These are phyloP conservation scores for Scutellaria minor DNA, from an alignment of 257 asterid species.

Conservation along the genomic window DNA sequence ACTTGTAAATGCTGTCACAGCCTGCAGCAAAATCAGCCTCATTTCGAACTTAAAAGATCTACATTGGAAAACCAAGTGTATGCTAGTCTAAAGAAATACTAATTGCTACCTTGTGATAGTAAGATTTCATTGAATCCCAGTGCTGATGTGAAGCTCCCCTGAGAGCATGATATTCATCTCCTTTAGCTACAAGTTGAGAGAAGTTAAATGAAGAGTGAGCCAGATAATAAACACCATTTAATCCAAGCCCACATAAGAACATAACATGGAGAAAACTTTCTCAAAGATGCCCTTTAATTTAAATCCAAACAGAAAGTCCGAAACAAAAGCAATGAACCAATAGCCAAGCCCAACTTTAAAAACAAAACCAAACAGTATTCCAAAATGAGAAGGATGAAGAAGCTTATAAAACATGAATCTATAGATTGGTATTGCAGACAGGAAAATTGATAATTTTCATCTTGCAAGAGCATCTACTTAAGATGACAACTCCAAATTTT, in stretches of 20 bases:
- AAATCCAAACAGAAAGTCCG: background rate
- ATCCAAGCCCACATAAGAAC: constrained; percentile 8
- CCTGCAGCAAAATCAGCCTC: constrained; percentile 56
- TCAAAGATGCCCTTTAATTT: background rate
- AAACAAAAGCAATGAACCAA: background rate
- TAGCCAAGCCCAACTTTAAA: background rate
- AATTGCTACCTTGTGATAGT: constrained; percentile 74
- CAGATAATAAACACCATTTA: constrained; percentile 19
- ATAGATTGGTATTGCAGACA: constrained; percentile 1
- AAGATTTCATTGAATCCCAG: constrained; percentile 81
- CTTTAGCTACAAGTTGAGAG: constrained; percentile 65
- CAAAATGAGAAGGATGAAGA: constrained; percentile 7
- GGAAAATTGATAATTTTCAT: constrained; percentile 1
- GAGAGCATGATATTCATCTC: constrained; percentile 76
- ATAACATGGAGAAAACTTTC: constrained; percentile 4
- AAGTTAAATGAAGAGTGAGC: constrained; percentile 35
- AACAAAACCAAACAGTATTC: constrained; percentile 19
- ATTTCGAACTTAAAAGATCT: constrained; percentile 35
- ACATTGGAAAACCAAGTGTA: constrained; percentile 10
- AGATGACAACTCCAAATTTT: constrained; percentile 2
- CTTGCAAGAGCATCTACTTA: background rate
- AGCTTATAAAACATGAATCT: constrained; percentile 2
- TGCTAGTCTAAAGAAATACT: constrained; percentile 10
- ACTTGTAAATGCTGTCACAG: constrained; percentile 81
- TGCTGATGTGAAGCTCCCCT: constrained; percentile 76